phyloP scores from a whole-genome alignment of 2,329 filamentous ascomycete genomes.

The Aspergillus sp. region DNA sequence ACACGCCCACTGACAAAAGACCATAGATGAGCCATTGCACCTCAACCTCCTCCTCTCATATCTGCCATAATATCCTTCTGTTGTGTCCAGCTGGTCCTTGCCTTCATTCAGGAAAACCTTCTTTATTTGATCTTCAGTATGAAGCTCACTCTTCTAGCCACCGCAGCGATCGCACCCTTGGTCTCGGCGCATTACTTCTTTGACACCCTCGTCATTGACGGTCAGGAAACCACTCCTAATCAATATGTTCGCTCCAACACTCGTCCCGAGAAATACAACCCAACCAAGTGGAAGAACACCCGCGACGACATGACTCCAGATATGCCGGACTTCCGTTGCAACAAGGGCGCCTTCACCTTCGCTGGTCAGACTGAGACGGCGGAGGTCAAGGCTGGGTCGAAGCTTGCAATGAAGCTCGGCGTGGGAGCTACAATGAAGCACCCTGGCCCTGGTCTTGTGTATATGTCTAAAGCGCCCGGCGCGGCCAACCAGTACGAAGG shows the following conservation, averaged over 20 bases:
- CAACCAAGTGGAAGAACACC: slow-evolving; percentile 12
- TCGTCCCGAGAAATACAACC: slow-evolving; percentile 9
- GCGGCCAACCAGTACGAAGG: slow-evolving; percentile 14
- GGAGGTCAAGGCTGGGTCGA: slow-evolving; percentile 15
- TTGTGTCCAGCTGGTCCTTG: too few relatives aligned
- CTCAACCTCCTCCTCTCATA: too few relatives aligned
- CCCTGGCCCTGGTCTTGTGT: slow-evolving; percentile 21
- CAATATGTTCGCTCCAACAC: slow-evolving; percentile 14
- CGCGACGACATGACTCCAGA: background rate
- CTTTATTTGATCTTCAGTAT: background rate
- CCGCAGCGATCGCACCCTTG: background rate
- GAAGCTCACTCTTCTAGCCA: background rate
- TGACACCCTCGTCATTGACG: slow-evolving; percentile 11
- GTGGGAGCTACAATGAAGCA: slow-evolving; percentile 17
- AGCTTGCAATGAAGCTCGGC: slow-evolving; percentile 19
- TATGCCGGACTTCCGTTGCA: background rate
- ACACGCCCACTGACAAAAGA: too few relatives aligned
- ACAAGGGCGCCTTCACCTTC: background rate
- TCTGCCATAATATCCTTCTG: too few relatives aligned
- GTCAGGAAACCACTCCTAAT: slow-evolving; percentile 2
- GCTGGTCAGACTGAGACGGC: slow-evolving; percentile 9
- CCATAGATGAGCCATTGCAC: too few relatives aligned
- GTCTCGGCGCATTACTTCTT: slow-evolving; percentile 14
- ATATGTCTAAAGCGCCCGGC: slow-evolving; percentile 23
- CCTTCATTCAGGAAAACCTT: too few relatives aligned